phyloP scores from a whole-genome alignment of 2,329 filamentous ascomycete genomes.

The Penicillium fuscoglaucum region DNA sequence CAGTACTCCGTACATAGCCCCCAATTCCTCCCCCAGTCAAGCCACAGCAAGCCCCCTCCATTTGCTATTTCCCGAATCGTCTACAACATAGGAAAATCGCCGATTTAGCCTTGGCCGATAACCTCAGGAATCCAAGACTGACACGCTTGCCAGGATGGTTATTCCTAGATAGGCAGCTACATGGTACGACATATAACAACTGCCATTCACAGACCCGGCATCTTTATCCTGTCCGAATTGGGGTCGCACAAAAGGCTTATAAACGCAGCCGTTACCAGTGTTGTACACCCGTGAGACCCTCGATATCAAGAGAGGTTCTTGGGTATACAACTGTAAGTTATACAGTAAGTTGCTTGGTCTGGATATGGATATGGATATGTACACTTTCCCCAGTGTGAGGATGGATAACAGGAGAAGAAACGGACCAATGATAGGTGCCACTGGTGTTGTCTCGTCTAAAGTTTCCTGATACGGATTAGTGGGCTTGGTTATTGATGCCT shows the following conservation, averaged over 20 bases:
- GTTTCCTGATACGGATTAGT: neutral
- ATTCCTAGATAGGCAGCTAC: neutral
- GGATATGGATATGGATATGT: neutral
- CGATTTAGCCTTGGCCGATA: neutral
- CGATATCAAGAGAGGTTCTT: neutral
- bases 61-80: neutral
- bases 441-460: neutral
- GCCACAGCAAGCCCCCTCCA: neutral
- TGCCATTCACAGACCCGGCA: neutral
- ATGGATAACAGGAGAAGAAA: neutral
- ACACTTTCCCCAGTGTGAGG: neutral
- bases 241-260: constrained; percentile 3
- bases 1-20: neutral
- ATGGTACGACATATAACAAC: neutral
- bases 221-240: neutral
- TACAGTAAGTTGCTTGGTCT: neutral
- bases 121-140: neutral
- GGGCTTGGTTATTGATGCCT: neutral
- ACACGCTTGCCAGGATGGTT: neutral
- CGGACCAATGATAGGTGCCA: neutral
- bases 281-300: constrained; percentile 1
- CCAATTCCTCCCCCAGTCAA: neutral
- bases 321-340: neutral
- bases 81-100: neutral
- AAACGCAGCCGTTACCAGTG: constrained; percentile 6